phyloP scores from a whole-genome alignment of 176 grass and related monocot genomes.

The Sorghum bicolor region DNA sequence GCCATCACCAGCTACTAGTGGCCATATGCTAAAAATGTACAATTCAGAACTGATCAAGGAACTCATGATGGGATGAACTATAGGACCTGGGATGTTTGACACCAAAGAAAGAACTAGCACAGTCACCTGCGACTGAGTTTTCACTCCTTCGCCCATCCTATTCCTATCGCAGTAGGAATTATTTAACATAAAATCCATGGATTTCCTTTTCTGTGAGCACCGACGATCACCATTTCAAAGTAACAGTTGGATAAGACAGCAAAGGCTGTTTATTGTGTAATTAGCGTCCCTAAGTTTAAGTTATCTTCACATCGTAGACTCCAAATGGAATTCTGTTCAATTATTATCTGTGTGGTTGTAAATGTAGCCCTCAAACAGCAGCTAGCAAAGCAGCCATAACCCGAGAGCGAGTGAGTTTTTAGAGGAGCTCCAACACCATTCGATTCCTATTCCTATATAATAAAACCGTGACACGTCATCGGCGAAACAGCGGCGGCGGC shows the following conservation, averaged over 20 bases:
- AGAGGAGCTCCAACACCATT: not conserved
- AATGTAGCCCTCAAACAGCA: not conserved
- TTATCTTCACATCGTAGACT: not conserved
- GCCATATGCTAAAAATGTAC: not conserved
- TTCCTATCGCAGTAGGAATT: not conserved
- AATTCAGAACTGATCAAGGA: not conserved
- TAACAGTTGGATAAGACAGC: not conserved
- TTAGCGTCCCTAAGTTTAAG: not conserved
- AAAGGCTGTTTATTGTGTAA: not conserved
- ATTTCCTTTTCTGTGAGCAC: not conserved
- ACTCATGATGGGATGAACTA: not conserved
- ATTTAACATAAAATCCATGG: not conserved
- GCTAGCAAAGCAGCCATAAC: not conserved
- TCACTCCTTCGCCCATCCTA: not conserved
- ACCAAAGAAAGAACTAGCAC: not conserved
- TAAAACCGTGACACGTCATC: not conserved
- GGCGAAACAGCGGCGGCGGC: not conserved
- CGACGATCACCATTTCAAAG: not conserved
- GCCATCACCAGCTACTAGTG: not conserved
- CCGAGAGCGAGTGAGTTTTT: not conserved
- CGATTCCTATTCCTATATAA: not conserved
- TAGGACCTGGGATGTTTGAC: not conserved
- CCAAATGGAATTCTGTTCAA: not conserved
- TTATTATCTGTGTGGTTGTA: not conserved
- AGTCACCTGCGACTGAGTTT: not conserved